These are phyloP conservation scores for Articulospora tetracladia DNA, from an alignment of 495 filamentous ascomycete genomes.

Conservation along the genomic window DNA sequence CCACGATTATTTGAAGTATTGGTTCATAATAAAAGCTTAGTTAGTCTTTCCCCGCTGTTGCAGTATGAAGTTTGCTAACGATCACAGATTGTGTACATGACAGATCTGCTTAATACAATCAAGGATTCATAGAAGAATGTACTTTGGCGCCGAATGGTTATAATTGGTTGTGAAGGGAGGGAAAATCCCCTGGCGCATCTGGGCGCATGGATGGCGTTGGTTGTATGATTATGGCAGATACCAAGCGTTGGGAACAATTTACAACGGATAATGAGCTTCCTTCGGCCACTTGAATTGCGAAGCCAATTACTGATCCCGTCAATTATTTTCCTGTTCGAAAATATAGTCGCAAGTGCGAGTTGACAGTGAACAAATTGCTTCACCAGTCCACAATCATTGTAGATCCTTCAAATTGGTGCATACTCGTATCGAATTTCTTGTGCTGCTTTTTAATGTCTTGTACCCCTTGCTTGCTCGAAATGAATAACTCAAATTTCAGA, in stretches of 20 bases:
- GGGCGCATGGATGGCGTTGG: not conserved
- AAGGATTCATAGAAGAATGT: conserved; percentile 4
- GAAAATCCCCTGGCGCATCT: not conserved
- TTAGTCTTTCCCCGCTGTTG: conserved; percentile 17
- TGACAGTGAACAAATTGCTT: too few species aligned
- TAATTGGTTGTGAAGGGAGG: not conserved
- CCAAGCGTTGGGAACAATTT: not conserved
- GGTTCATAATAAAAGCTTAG: conserved; percentile 47
- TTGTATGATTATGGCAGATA: not conserved
- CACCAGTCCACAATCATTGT: too few species aligned
- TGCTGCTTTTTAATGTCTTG: too few species aligned
- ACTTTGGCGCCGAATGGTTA: not conserved
- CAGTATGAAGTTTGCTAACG: not conserved
- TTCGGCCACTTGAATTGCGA: too few species aligned
- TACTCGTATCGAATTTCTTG: too few species aligned
- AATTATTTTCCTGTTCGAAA: too few species aligned
- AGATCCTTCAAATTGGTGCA: too few species aligned
- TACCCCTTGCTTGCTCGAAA: too few species aligned
- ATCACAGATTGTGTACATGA: conserved; percentile 12
- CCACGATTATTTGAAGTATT: conserved; percentile 47
- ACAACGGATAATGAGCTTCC: not conserved
- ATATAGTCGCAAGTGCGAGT: too few species aligned
- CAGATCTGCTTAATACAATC: conserved; percentile 17
- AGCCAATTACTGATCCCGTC: too few species aligned
- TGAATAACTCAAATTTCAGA: too few species aligned